Evolutionary conservation across 2,329 filamentous ascomycete species (phyloP).

Genomic region (Tolypocladium album): DNA sequence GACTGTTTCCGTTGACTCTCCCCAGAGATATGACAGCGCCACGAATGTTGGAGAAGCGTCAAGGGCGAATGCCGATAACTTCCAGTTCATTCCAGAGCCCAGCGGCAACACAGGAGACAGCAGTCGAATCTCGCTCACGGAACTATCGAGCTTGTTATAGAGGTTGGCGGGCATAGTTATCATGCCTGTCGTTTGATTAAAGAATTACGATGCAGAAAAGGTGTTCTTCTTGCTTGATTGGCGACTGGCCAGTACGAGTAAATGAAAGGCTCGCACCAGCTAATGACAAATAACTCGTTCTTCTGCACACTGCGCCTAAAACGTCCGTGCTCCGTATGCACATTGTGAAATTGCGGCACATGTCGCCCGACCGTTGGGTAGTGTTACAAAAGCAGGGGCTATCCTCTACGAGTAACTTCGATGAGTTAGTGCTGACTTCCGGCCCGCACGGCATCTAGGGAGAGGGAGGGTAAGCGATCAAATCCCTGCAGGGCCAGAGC

Average conservation of each 20-base stretch:
- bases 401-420: neutral
- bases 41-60: neutral
- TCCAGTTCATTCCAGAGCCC: neutral
- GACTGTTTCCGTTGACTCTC: neutral
- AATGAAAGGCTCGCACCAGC: too few species aligned
- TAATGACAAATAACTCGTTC: too few species aligned
- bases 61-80: neutral
- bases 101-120: neutral
- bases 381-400: too few species aligned
- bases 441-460: neutral
- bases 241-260: too few species aligned
- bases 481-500: too few species aligned
- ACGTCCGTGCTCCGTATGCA: too few species aligned
- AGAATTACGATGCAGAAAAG: neutral
- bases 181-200: neutral
- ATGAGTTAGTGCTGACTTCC: neutral
- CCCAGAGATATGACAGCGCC: neutral
- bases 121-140: neutral
- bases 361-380: too few species aligned
- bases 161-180: neutral
- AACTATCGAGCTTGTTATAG: neutral
- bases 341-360: too few species aligned
- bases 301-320: too few species aligned
- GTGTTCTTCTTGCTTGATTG: too few species aligned
- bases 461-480: neutral